These are phyloP conservation scores for Puccinia novopanici DNA, from an alignment of 1,284 basidiomycete species.

Conservation along the genomic window DNA sequence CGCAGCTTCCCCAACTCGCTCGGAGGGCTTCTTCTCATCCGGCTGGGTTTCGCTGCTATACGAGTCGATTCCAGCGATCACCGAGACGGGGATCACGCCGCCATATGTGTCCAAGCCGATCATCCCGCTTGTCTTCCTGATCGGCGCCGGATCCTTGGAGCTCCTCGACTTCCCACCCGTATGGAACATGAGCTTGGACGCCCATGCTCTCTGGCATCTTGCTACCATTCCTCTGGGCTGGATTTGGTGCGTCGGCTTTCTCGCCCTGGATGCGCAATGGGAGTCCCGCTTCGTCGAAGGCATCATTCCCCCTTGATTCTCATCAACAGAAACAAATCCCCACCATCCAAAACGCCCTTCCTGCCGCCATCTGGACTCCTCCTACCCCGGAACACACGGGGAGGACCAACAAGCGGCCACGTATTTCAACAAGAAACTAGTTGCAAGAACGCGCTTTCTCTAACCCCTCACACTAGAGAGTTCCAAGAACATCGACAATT, in stretches of 20 bases:
- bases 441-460: too few relatives aligned
- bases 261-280: constrained; percentile 51
- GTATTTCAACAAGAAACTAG: too few relatives aligned
- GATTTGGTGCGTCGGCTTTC: constrained; percentile 68
- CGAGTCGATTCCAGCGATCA: constrained; percentile 54
- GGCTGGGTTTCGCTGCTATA: constrained; percentile 56
- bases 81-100: constrained; percentile 57
- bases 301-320: neutral
- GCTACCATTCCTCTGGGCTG: constrained; percentile 77
- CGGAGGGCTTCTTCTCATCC: constrained; percentile 12
- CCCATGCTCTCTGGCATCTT: constrained; percentile 92
- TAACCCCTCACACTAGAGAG: too few relatives aligned
- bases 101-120: constrained; percentile 57
- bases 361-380: too few relatives aligned
- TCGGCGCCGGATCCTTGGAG: constrained; percentile 77
- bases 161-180: constrained; percentile 86
- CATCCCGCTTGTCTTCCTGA: constrained; percentile 67
- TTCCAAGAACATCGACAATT: too few relatives aligned
- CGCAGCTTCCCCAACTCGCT: constrained; percentile 51
- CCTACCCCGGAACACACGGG: too few relatives aligned
- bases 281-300: constrained; percentile 45
- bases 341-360: too few relatives aligned
- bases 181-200: constrained; percentile 67
- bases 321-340: too few relatives aligned
- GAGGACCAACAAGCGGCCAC: too few relatives aligned